These are phyloP conservation scores for Artemisia argyi DNA, from an alignment of 129 eudicot species.

Conservation along the genomic window DNA sequence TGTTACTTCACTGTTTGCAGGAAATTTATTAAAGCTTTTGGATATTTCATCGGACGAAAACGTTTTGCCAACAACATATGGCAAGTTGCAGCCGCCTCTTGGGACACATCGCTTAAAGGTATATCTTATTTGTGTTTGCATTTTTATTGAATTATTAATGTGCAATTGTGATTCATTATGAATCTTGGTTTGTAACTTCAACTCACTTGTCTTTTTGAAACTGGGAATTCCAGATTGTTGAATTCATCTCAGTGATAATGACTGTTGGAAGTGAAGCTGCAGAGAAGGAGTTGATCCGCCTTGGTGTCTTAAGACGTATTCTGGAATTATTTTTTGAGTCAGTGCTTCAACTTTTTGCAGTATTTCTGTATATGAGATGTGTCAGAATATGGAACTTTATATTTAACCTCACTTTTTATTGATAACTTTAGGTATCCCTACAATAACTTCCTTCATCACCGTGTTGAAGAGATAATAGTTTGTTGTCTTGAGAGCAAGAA, in stretches of 20 bases:
- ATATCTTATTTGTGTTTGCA: slow-evolving; percentile 12
- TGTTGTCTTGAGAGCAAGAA: slow-evolving; percentile 89
- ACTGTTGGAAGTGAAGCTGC: slow-evolving; percentile 84
- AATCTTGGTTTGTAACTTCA: slow-evolving; percentile 1
- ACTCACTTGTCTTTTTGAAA: too few relatives aligned
- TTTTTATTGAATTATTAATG: slow-evolving; percentile 12
- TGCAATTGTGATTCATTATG: slow-evolving; percentile 12
- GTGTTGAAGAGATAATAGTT: slow-evolving; percentile 67
- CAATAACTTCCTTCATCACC: slow-evolving; percentile 94
- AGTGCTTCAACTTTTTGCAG: slow-evolving; percentile 26
- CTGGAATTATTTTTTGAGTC: slow-evolving; percentile 87
- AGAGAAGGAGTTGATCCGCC: slow-evolving; percentile 84
- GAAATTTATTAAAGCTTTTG: slow-evolving; percentile 76
- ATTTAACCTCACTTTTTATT: slow-evolving; percentile 12
- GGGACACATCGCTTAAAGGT: slow-evolving; percentile 96
- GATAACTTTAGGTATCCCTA: slow-evolving; percentile 74
- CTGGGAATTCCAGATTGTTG: slow-evolving; percentile 64
- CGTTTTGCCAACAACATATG: slow-evolving; percentile 76
- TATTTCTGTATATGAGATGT: not conserved
- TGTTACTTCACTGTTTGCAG: slow-evolving; percentile 33
- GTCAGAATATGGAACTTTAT: not conserved
- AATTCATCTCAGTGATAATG: slow-evolving; percentile 88
- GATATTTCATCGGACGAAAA: slow-evolving; percentile 60
- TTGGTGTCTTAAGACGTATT: slow-evolving; percentile 76
- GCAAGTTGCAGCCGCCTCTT: slow-evolving; percentile 91